Conservation (phyloP, 1,284 basidiomycete species). For the Cryptococcus hybrid region DNA sequence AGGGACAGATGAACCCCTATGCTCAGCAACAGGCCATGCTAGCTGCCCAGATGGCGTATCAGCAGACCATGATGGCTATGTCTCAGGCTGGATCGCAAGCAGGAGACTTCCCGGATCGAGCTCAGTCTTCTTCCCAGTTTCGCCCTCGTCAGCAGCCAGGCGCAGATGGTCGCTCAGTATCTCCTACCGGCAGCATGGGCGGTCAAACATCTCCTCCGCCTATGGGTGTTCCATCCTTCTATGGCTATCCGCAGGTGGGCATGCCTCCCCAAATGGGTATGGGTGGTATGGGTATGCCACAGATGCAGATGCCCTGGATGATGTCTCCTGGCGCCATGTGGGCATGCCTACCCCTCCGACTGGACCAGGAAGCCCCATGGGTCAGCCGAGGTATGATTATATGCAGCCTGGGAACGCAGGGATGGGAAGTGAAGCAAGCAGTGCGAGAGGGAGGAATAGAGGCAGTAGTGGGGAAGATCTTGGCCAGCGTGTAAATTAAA, state of each 20-base stretch:
- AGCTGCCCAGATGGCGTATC: constrained; percentile 84
- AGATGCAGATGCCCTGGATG: constrained; percentile 5
- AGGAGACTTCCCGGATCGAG: constrained; percentile 51
- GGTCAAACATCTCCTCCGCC: not conserved
- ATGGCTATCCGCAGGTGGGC: constrained; percentile 1
- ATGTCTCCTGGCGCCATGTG: not conserved
- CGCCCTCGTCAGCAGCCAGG: constrained; percentile 1
- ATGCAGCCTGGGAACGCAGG: no score
- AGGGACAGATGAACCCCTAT: constrained; percentile 54
- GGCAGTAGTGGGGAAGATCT: no score
- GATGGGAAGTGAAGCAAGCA: no score
- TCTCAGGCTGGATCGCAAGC: constrained; percentile 72
- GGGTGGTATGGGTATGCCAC: constrained; percentile 4
- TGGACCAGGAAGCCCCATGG: not conserved
- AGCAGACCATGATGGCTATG: constrained; percentile 77
- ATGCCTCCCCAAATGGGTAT: not conserved
- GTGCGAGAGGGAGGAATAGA: no score
- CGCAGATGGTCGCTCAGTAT: constrained; percentile 10
- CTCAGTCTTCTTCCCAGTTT: constrained; percentile 9
- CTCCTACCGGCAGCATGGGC: constrained; percentile 16
- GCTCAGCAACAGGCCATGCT: constrained; percentile 74
- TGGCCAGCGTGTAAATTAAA: no score
- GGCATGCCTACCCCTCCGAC: not conserved
- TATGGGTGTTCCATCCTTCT: not conserved
- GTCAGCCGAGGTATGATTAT: no score